Conservation (phyloP, 2,329 filamentous ascomycete species). For the Plenodomus lindquistii region DNA sequence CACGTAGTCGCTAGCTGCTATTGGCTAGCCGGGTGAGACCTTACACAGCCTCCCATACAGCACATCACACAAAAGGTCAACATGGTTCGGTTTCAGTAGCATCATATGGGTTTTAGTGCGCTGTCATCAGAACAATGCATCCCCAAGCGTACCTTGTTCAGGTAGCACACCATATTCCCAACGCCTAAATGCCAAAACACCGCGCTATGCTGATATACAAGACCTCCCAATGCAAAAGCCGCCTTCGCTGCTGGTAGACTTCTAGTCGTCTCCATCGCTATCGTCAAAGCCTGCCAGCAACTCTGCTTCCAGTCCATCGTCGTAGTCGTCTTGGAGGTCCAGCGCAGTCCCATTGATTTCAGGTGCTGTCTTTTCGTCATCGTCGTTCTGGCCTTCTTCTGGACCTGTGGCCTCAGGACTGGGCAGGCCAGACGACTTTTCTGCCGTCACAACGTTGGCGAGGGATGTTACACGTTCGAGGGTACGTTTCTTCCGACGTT, state of each 20-base stretch:
- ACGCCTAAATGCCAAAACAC: slow-evolving; percentile 41
- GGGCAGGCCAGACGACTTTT: slow-evolving; percentile 46
- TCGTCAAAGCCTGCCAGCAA: slow-evolving; percentile 47
- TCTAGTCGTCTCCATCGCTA: slow-evolving; percentile 25
- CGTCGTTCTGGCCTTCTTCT: slow-evolving; percentile 48
- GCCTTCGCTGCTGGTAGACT: not conserved
- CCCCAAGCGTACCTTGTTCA: not conserved
- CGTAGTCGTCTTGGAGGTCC: slow-evolving; percentile 56
- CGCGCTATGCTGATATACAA: slow-evolving; percentile 42
- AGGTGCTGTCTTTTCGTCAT: slow-evolving; percentile 50
- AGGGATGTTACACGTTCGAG: slow-evolving; percentile 52
- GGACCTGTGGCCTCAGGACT: slow-evolving; percentile 46
- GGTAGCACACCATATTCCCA: slow-evolving; percentile 1
- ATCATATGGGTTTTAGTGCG: not conserved
- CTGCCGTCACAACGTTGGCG: slow-evolving; percentile 47
- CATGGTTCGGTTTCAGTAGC: no score
- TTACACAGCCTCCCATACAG: not conserved
- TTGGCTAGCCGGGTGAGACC: slow-evolving; percentile 3
- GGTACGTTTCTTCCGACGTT: slow-evolving; percentile 54
- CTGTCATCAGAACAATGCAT: not conserved
- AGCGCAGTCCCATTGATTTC: slow-evolving; percentile 34
- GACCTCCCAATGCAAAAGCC: not conserved
- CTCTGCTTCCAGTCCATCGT: slow-evolving; percentile 53
- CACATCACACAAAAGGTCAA: no score
- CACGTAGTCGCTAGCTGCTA: slow-evolving; percentile 7